Conservation (phyloP, 192 early-diverging fungal genomes). For the Fimicolochytrium jonesii region DNA sequence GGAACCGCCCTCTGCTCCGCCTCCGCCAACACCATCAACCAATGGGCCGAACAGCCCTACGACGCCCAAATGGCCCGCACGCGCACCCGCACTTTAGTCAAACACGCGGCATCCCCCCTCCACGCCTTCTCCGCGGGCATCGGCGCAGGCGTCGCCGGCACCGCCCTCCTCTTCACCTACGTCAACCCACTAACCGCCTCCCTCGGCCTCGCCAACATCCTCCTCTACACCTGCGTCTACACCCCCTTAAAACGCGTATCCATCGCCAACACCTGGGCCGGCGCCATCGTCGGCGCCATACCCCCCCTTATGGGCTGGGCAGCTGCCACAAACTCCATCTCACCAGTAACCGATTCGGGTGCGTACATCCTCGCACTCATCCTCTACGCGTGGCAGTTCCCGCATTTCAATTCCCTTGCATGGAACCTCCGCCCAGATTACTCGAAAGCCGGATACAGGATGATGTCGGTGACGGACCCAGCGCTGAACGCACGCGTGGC, state of each 20-base stretch:
- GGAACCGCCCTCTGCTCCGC: slow-evolving; percentile 86
- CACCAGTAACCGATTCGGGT: slow-evolving; percentile 66
- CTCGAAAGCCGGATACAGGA: slow-evolving; percentile 93
- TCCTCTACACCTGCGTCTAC: slow-evolving; percentile 86
- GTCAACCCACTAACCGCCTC: slow-evolving; percentile 85
- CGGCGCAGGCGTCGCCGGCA: slow-evolving; percentile 63
- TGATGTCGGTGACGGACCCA: slow-evolving; percentile 88
- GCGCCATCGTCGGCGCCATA: slow-evolving; percentile 91
- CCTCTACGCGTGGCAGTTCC: slow-evolving; percentile 98
- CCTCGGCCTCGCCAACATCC: slow-evolving; percentile 78
- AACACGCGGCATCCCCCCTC: slow-evolving; percentile 61
- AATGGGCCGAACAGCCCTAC: slow-evolving; percentile 92
- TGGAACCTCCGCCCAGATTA: slow-evolving; percentile 93
- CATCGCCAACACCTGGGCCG: slow-evolving; percentile 95
- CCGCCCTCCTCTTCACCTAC: slow-evolving; percentile 57
- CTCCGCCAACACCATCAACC: slow-evolving; percentile 92
- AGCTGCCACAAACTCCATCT: slow-evolving; percentile 68
- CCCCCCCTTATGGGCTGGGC: slow-evolving; percentile 98
- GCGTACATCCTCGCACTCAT: slow-evolving; percentile 76
- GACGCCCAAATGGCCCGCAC: slow-evolving; percentile 98
- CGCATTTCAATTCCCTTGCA: slow-evolving; percentile 92
- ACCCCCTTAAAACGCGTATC: slow-evolving; percentile 91
- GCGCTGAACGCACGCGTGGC: slow-evolving; percentile 83
- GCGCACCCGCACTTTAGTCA: slow-evolving; percentile 78
- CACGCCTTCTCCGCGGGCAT: slow-evolving; percentile 76